These are phyloP conservation scores for Croton laevigatus DNA, from an alignment of 441 rosid genomes.

Conservation along the genomic window DNA sequence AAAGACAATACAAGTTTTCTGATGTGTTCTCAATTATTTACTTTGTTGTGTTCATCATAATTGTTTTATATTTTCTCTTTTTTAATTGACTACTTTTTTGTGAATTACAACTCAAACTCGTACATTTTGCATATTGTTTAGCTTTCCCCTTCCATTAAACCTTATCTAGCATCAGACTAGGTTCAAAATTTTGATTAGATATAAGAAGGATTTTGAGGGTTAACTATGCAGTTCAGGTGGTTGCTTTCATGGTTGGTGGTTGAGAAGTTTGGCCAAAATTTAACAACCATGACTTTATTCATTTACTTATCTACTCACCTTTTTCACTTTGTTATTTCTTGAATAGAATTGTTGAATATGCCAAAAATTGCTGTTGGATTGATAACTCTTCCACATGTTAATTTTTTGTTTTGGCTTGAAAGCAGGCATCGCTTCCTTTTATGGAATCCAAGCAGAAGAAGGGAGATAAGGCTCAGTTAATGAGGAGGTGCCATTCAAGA, in stretches of 20 bases:
- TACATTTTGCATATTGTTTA: not conserved
- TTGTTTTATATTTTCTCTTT: not conserved
- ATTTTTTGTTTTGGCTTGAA: conserved; percentile 13
- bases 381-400: conserved; percentile 4
- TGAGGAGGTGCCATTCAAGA: conserved; percentile 58
- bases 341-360: not conserved
- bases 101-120: not conserved
- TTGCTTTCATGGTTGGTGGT: no score
- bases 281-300: no score
- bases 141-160: no score
- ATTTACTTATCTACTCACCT: not conserved
- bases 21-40: no score
- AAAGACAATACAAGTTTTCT: no score
- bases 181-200: no score
- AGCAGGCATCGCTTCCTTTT: conserved; percentile 57
- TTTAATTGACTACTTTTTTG: not conserved
- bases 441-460: conserved; percentile 55
- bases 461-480: conserved; percentile 48
- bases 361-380: not conserved
- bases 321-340: no score
- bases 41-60: no score
- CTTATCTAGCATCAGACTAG: not conserved
- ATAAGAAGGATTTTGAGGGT: no score
- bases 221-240: no score
- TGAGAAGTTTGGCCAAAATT: no score